Percentiles rank a stretch among this genome's conserved stretches.
phyloP scores from a whole-genome alignment of 139 green algal species.

The Tetradesmus lagerheimii region DNA sequence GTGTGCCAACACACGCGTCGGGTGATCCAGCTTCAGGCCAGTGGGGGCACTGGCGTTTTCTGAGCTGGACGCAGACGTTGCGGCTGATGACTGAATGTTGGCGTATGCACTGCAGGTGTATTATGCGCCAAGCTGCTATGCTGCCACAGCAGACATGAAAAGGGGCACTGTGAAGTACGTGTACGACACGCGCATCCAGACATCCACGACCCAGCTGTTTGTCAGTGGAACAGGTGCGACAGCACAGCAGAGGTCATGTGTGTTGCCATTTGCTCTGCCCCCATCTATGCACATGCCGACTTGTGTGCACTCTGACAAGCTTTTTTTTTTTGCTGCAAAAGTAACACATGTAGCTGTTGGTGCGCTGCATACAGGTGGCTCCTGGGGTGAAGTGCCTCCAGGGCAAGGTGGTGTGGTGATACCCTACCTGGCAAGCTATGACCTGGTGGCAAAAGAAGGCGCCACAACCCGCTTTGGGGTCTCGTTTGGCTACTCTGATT shows the following conservation, averaged over 20 bases:
- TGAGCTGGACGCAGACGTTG: neutral
- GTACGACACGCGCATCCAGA: neutral
- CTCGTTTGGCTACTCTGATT: conserved; percentile 42
- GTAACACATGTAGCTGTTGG: neutral
- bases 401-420: conserved; percentile 56
- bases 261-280: neutral
- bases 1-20: too few species aligned
- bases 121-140: conserved; percentile 41
- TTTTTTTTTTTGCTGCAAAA: too few species aligned
- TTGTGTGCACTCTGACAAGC: too few species aligned
- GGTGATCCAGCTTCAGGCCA: too few species aligned
- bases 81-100: too few species aligned
- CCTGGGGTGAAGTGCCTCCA: conserved; percentile 53
- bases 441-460: neutral
- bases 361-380: neutral
- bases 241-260: neutral
- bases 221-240: conserved; percentile 38
- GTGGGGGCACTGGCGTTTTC: too few species aligned
- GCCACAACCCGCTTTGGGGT: neutral
- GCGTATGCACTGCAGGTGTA: conserved; percentile 32
- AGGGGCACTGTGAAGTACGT: conserved; percentile 49
- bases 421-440: conserved; percentile 48
- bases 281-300: too few species aligned
- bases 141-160: conserved; percentile 5
- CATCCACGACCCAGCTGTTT: conserved; percentile 54